A percentile compares a stretch with the other conserved stretches of the same genome.
phyloP scores from a whole-genome alignment of 306 rosid genomes.

The Ormosia emarginata region DNA sequence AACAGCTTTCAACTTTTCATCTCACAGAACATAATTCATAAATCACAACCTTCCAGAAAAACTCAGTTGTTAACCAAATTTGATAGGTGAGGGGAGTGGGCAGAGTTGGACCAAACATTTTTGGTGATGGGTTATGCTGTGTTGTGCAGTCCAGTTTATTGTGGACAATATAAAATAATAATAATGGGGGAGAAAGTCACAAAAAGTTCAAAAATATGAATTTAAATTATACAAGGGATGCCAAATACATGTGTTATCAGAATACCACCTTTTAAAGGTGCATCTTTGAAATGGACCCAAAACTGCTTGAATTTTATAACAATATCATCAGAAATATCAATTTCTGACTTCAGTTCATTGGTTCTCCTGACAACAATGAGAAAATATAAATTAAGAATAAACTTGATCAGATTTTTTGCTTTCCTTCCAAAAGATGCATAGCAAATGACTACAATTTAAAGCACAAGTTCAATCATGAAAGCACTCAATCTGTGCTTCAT shows the following conservation, averaged over 20 bases:
- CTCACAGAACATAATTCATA: constrained; percentile 24
- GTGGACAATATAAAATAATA: constrained; percentile 2
- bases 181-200: constrained; percentile 1
- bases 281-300: constrained; percentile 67
- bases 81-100: neutral
- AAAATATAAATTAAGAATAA: neutral
- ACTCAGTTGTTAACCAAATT: neutral
- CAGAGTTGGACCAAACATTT: neutral
- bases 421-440: constrained; percentile 11
- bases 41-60: constrained; percentile 21
- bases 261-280: constrained; percentile 79
- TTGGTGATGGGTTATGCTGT: neutral
- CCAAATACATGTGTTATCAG: neutral
- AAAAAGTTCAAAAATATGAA: neutral
- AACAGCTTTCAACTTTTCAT: constrained; percentile 17
- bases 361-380: constrained; percentile 60
- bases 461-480: constrained; percentile 1
- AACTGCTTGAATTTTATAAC: constrained; percentile 64
- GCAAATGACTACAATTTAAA: constrained; percentile 14
- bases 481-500: neutral
- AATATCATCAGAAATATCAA: constrained; percentile 60
- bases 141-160: constrained; percentile 10
- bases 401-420: constrained; percentile 1
- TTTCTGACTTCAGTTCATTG: constrained; percentile 77
- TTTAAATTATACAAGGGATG: constrained; percentile 2